phyloP scores from a whole-genome alignment of 345 rosid species.

The Pseudoturritis turrita region DNA sequence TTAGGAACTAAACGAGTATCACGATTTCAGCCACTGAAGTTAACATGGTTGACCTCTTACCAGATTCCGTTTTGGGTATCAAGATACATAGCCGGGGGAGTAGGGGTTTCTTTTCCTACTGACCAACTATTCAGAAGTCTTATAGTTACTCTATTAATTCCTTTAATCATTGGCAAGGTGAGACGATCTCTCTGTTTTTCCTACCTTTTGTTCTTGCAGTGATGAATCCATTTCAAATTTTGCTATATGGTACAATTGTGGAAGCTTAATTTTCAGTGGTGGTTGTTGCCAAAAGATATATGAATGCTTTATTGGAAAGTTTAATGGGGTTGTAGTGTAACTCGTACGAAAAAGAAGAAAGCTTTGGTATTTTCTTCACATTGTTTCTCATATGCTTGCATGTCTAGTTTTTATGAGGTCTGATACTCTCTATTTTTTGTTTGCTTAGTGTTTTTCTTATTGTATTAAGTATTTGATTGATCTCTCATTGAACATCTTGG shows the following conservation, averaged over 20 bases:
- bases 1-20: not conserved
- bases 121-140: constrained; percentile 74
- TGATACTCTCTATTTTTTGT: not conserved
- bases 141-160: constrained; percentile 63
- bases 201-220: not conserved
- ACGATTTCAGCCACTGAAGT: not conserved
- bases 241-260: not conserved
- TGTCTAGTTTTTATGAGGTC: not conserved
- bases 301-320: no score
- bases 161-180: constrained; percentile 89
- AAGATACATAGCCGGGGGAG: constrained; percentile 74
- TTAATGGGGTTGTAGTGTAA: no score
- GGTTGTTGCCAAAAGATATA: not conserved
- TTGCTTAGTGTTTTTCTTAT: not conserved
- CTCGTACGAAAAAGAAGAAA: no score
- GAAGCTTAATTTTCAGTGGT: not conserved
- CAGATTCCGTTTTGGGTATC: constrained; percentile 92
- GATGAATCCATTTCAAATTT: not conserved
- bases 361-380: no score
- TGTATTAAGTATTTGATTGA: not conserved
- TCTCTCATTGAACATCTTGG: not conserved
- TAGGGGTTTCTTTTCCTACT: constrained; percentile 80
- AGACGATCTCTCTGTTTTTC: not conserved
- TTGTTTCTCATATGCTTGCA: not conserved
- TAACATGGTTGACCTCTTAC: constrained; percentile 18